Conservation (phyloP, 306 rosid species). For the Cicer judaicum region DNA sequence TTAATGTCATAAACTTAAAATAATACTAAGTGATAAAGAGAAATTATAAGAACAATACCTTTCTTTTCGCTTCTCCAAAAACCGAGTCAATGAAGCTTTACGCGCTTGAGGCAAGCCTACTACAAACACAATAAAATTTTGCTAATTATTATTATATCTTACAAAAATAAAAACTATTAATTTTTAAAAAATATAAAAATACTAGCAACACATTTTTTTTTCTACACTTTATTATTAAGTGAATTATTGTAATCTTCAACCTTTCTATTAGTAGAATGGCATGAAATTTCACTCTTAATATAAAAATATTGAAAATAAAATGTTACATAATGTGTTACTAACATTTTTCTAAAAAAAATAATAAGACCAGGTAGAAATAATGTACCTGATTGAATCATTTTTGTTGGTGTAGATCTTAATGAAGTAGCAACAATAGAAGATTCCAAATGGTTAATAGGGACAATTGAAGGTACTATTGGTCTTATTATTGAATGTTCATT, state of each 20-base stretch:
- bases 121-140: slow-evolving; percentile 41
- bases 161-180: slow-evolving; percentile 15
- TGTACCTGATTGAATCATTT: slow-evolving; percentile 67
- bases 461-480: slow-evolving; percentile 50
- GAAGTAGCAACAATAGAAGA: slow-evolving; percentile 54
- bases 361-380: background rate
- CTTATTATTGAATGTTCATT: slow-evolving; percentile 51
- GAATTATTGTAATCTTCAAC: background rate
- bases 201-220: background rate
- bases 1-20: background rate
- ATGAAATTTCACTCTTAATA: background rate
- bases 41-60: slow-evolving; percentile 56
- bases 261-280: too few relatives aligned
- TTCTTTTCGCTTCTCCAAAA: slow-evolving; percentile 94
- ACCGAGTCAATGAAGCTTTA: slow-evolving; percentile 92
- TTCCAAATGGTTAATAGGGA: slow-evolving; percentile 53
- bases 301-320: background rate
- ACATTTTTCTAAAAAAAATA: background rate
- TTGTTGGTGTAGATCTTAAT: slow-evolving; percentile 49
- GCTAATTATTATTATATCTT: background rate
- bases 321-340: background rate
- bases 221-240: background rate
- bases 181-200: background rate
- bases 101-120: slow-evolving; percentile 91
- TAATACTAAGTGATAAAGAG: background rate